These are phyloP conservation scores for Fusarium keratoplasticum DNA, from an alignment of 2,329 filamentous ascomycete genomes.

Conservation along the genomic window DNA sequence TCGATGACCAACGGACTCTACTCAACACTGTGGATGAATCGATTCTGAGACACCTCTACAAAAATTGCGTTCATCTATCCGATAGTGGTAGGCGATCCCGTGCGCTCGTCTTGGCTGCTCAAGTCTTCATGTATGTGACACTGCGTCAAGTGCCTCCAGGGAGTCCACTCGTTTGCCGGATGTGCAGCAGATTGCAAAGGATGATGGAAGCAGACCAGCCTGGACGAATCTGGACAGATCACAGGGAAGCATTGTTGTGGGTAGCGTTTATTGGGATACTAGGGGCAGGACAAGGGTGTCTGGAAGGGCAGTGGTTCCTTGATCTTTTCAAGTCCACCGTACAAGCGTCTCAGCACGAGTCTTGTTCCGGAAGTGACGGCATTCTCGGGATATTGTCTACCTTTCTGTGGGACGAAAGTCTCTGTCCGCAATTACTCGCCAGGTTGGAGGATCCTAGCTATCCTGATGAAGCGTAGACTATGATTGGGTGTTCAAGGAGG, in stretches of 20 bases:
- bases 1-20: not conserved
- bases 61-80: not conserved
- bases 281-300: not conserved
- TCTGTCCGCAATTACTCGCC: not conserved
- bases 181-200: not conserved
- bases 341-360: not conserved
- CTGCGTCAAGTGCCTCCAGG: not conserved
- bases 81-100: not conserved
- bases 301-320: not conserved
- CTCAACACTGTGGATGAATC: not conserved
- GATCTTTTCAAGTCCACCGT: not conserved
- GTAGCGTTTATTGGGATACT: not conserved
- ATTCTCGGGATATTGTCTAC: not conserved
- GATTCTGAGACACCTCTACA: not conserved
- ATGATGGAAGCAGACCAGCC: not conserved
- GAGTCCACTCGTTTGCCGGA: not conserved
- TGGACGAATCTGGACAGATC: not conserved
- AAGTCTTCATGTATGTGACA: not conserved
- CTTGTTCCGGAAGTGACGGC: not conserved
- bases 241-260: not conserved
- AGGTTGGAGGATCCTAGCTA: not conserved
- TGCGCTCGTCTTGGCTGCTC: not conserved
- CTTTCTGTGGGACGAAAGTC: not conserved
- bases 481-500: not conserved
- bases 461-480: not conserved